Percentiles rank a stretch among this genome's conserved stretches.
Evolutionary conservation across 352 stramenopile species (phyloP).

Genomic region (Globisporangium spinosum): DNA sequence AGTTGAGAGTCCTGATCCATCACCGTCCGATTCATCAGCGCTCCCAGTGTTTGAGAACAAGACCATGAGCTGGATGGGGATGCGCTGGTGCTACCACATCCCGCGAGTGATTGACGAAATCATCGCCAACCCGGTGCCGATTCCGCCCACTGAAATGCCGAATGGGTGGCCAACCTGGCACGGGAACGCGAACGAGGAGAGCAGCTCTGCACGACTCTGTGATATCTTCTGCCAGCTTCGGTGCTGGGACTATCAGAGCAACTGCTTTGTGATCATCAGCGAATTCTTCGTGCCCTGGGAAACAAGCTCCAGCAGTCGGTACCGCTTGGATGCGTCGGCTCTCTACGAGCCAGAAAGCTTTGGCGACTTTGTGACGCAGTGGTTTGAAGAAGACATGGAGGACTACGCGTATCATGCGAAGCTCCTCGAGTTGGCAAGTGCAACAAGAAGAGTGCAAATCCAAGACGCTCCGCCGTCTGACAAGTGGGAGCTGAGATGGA

Average conservation of each 20-base stretch:
- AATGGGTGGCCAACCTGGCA: conserved; percentile 61
- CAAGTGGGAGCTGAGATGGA: conserved; percentile 80
- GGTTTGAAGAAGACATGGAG: conserved; percentile 68
- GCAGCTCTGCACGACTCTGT: conserved; percentile 34
- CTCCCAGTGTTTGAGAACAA: conserved; percentile 36
- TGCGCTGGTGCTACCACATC: conserved; percentile 80
- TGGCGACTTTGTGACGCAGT: conserved; percentile 63
- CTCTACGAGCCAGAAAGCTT: conserved; percentile 52
- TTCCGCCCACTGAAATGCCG: conserved; percentile 54
- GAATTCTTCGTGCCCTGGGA: conserved; percentile 83
- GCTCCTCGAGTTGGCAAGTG: conserved; percentile 38
- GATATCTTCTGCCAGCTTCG: conserved; percentile 74
- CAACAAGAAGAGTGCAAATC: conserved; percentile 31
- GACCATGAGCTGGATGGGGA: conserved; percentile 70
- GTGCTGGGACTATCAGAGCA: conserved; percentile 56
- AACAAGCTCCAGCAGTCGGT: conserved; percentile 7
- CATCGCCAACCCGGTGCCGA: conserved; percentile 48
- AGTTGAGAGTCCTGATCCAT: conserved; percentile 16
- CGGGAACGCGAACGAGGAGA: conserved; percentile 30
- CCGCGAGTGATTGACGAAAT: conserved; percentile 54
- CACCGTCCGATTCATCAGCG: conserved; percentile 18
- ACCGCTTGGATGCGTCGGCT: conserved; percentile 18
- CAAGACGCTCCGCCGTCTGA: conserved; percentile 38
- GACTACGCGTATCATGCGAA: conserved; percentile 38
- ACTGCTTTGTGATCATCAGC: conserved; percentile 44